Evolutionary conservation across 148 eudicot species (phyloP), one percentile per base, ranked within the genome.

Genomic region (Persicaria maculosa): DNA sequence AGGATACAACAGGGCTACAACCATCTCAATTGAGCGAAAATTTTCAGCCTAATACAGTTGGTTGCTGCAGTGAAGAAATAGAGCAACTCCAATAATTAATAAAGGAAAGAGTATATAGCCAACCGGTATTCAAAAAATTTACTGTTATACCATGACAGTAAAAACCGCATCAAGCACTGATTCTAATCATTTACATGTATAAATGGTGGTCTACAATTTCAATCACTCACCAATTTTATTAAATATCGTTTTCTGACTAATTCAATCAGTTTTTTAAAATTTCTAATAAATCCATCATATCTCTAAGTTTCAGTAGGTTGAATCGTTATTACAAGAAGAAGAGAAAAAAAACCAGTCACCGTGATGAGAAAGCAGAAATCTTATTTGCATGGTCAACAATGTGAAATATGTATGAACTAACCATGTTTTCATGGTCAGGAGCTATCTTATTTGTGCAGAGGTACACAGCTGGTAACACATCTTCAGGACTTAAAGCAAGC

Each of bases 401-500:
- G 54, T n/a, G 70, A 44, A 65, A 50, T 31, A 50, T 31, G 25
- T 25, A 64, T 19, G 67, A 7, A 77, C 84, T 58, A 83, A 96
- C 97, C 97, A 85, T 85, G 75, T 92, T 96, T 78, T 96, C 99
- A 86, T 92, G 97, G 78, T 92, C 99, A 76, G 99, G 91, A 44
- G 95, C 97, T 79, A 96, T 89, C 90, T 90, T 96, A 79, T 96
- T 89, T 67, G 93, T 89, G 84, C 99, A 96, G 80, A 96, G 90
- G 77, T 92, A 96, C 62, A 90, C 93, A 59, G 97, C 95, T 70
- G 97, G 97, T 20, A 92, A 86, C 64, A 96, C 97, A 85, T 96
- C 99, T 73, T 85, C 89, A 36, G 94, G 91, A 74, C 97, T 89
- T 85, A 90, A 80, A 77, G 83, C 84, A 81, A 96, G 85, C 78